Percentiles rank a stretch among this genome's conserved stretches.
These are phyloP conservation scores for Huntiella abstrusa DNA, from an alignment of 2,329 filamentous ascomycete species.

Conservation along the genomic window DNA sequence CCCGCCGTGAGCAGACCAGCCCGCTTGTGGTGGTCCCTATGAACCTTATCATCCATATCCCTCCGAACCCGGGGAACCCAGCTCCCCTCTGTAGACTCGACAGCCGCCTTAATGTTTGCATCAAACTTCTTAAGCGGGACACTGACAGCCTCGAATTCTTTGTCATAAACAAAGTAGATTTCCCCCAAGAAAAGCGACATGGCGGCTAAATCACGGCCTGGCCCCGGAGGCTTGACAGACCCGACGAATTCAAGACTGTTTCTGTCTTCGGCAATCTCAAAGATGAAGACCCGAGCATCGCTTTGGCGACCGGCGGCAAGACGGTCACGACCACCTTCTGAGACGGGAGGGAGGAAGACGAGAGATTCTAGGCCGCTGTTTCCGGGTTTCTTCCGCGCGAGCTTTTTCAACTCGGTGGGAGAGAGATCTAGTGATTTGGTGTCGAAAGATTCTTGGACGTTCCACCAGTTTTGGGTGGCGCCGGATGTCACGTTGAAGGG, in stretches of 20 bases:
- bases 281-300: conserved; percentile 9
- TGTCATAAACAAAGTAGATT: conserved; percentile 10
- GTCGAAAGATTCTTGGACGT: neutral
- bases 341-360: conserved; percentile 3
- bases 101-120: neutral
- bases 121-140: conserved; percentile 5
- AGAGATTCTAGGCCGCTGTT: conserved; percentile 8
- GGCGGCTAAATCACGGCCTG: conserved; percentile 7
- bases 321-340: neutral
- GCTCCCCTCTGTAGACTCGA: too few species aligned
- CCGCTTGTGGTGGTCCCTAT: neutral
- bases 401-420: conserved; percentile 4
- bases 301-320: conserved; percentile 8
- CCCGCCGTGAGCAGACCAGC: neutral
- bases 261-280: conserved; percentile 5
- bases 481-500: conserved; percentile 9
- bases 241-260: conserved; percentile 3
- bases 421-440: neutral
- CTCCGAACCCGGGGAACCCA: too few species aligned
- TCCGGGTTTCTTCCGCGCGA: conserved; percentile 5
- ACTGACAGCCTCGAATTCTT: conserved; percentile 7
- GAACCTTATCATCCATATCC: too few species aligned
- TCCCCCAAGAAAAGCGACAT: conserved; percentile 9
- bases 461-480: conserved; percentile 5
- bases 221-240: conserved; percentile 8